Evolutionary conservation across 78 protist species (phyloP).

Genomic region (Ministeria vibrans): DNA sequence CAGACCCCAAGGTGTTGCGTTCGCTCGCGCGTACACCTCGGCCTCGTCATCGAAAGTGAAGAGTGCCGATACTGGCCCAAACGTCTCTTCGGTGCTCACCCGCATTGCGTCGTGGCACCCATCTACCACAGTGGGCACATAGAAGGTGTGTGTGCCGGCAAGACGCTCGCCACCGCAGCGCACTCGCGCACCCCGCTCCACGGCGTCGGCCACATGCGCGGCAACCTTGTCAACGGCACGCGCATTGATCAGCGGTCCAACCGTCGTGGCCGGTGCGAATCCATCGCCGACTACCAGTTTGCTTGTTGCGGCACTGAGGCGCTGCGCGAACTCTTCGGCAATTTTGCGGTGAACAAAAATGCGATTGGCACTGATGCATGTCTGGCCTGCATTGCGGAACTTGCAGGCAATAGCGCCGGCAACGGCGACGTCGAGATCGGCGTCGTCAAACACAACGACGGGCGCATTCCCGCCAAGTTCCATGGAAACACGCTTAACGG

Average conservation of each 20-base stretch:
- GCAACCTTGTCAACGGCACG: conserved; percentile 22
- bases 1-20: conserved; percentile 30
- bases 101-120: not conserved
- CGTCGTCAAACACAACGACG: conserved; percentile 49
- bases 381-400: conserved; percentile 47
- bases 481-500: conserved; percentile 34
- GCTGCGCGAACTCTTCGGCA: conserved; percentile 3
- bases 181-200: conserved; percentile 10
- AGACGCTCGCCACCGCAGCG: not conserved
- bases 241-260: conserved; percentile 41
- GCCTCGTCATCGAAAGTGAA: conserved; percentile 18
- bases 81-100: conserved; percentile 13
- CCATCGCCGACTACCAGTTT: conserved; percentile 19
- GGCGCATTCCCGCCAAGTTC: conserved; percentile 61
- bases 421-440: conserved; percentile 43
- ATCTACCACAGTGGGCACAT: conserved; percentile 11
- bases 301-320: not conserved
- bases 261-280: conserved; percentile 2
- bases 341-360: conserved; percentile 23
- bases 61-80: conserved; percentile 39
- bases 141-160: not conserved
- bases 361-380: conserved; percentile 49
- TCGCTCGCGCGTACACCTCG: conserved; percentile 29
- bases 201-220: conserved; percentile 20
- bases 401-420: conserved; percentile 37